phyloP scores from a whole-genome alignment of 225 moss, liverwort and hornwort genomes.

The Straminergon stramineum region DNA sequence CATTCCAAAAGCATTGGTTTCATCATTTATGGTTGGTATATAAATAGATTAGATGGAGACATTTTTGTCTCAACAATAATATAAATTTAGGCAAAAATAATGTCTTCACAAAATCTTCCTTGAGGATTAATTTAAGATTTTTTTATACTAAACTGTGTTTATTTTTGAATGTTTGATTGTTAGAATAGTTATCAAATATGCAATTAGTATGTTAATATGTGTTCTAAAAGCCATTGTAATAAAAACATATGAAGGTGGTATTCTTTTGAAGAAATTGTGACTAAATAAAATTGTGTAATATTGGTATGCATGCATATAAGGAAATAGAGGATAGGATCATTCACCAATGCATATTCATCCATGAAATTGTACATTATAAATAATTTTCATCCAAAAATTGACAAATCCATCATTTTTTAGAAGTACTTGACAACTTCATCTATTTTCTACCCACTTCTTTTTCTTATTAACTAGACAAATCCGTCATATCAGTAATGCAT shows the following conservation, averaged over 20 bases:
- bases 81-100: neutral
- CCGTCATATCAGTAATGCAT: neutral
- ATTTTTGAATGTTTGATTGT: neutral
- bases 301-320: fast-evolving
- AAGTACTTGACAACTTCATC: neutral
- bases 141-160: too few species aligned
- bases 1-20: neutral
- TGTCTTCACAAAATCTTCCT: neutral
- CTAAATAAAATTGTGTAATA: neutral
- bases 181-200: neutral
- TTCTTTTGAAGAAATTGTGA: neutral
- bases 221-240: neutral
- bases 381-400: neutral
- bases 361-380: neutral
- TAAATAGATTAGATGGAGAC: too few species aligned
- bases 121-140: too few species aligned
- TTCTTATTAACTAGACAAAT: fast-evolving
- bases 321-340: neutral
- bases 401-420: neutral
- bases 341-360: neutral
- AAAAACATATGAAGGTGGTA: neutral
- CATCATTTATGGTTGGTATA: neutral
- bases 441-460: neutral
- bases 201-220: neutral
- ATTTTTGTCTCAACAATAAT: neutral